phyloP scores from a whole-genome alignment of 371 early-diverging fungal genomes.

The Synchytrium microbalum region DNA sequence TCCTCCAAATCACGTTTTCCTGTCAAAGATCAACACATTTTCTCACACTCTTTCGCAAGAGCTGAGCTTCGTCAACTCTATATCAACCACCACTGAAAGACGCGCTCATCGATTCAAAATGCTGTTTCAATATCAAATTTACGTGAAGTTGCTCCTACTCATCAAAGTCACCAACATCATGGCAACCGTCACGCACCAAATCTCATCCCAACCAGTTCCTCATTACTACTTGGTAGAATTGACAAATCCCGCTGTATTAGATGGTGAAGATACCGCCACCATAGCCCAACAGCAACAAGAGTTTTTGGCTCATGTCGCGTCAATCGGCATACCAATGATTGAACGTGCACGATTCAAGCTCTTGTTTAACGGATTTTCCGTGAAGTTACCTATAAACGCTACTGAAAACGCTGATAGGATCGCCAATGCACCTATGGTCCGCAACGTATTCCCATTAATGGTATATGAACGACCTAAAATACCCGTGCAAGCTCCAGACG shows the following conservation, averaged over 20 bases:
- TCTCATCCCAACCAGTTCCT: background rate
- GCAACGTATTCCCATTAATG: background rate
- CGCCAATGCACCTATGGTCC: background rate
- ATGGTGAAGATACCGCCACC: background rate
- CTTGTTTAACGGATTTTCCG: background rate
- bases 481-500: background rate
- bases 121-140: too few relatives aligned
- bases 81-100: too few relatives aligned
- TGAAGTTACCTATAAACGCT: background rate
- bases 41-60: too few relatives aligned
- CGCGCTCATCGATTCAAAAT: too few relatives aligned
- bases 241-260: background rate
- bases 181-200: background rate
- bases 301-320: background rate
- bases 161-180: background rate
- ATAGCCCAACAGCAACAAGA: background rate
- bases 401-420: background rate
- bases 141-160: too few relatives aligned
- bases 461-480: background rate
- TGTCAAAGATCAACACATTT: too few relatives aligned
- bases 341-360: background rate
- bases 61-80: too few relatives aligned
- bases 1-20: too few relatives aligned
- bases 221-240: background rate
- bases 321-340: background rate